These are phyloP conservation scores for Vigna hirtella DNA, from an alignment of 306 rosid genomes.

Conservation along the genomic window DNA sequence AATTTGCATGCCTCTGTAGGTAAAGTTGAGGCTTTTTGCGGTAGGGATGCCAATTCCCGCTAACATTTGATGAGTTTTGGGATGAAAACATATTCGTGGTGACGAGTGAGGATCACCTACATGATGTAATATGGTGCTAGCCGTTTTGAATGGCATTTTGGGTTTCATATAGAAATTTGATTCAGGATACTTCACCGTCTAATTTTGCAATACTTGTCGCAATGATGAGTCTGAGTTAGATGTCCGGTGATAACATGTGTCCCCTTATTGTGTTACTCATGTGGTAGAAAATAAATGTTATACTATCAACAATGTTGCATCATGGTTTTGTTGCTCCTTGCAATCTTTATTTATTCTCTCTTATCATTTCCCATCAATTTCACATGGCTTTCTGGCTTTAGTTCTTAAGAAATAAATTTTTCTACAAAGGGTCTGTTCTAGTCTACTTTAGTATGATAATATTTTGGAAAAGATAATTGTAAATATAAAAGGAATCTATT, in stretches of 20 bases:
- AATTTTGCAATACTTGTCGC: constrained; percentile 33
- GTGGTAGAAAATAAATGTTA: constrained; percentile 41
- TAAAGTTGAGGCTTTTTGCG: constrained; percentile 38
- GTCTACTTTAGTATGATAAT: no score
- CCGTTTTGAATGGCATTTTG: constrained; percentile 28
- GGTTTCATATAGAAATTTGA: constrained; percentile 24
- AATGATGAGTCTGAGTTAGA: constrained; percentile 36
- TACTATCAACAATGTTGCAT: constrained; percentile 25
- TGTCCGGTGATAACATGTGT: constrained; percentile 38
- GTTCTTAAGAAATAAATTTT: no score
- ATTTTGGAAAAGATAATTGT: no score
- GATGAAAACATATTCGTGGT: constrained; percentile 35
- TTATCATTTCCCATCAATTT: background rate
- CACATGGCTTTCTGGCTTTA: background rate
- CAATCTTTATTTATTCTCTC: constrained; percentile 19
- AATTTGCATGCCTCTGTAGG: constrained; percentile 41
- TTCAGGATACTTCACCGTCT: background rate
- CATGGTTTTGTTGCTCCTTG: constrained; percentile 34
- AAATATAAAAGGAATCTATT: no score
- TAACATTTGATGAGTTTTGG: constrained; percentile 28
- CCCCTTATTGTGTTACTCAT: background rate
- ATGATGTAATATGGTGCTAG: constrained; percentile 42
- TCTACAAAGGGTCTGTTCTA: no score
- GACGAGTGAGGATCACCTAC: constrained; percentile 47
- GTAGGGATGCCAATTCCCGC: constrained; percentile 41